These are phyloP conservation scores for Zymoseptoria pseudotritici DNA, from an alignment of 2,329 filamentous ascomycete species.

Conservation along the genomic window DNA sequence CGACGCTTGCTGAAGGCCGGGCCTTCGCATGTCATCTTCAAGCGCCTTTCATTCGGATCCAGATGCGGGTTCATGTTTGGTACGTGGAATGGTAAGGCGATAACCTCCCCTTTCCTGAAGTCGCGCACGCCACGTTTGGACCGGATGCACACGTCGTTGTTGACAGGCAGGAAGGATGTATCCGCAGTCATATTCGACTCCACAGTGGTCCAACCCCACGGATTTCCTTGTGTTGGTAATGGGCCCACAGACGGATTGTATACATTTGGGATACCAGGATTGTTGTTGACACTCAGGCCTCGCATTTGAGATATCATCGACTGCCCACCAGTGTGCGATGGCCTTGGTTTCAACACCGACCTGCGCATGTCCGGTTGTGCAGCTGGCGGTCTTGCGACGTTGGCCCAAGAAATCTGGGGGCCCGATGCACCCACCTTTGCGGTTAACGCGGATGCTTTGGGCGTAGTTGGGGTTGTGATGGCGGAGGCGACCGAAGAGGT, in stretches of 20 bases:
- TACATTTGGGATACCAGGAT: no score
- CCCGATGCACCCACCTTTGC: neutral
- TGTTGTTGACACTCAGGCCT: neutral
- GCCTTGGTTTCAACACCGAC: neutral
- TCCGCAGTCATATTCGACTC: neutral
- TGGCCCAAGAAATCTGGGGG: neutral
- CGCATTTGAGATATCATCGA: neutral
- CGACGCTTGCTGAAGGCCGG: constrained; percentile 13
- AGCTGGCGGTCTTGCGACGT: neutral
- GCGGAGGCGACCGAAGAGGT: neutral
- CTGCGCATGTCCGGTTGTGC: neutral
- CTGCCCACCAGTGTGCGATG: neutral
- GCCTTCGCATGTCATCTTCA: constrained; percentile 5
- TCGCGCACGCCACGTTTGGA: constrained; percentile 4
- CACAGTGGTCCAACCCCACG: neutral
- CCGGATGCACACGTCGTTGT: neutral
- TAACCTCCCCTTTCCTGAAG: constrained; percentile 13
- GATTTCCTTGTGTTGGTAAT: neutral
- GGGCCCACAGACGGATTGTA: neutral
- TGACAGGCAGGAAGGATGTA: neutral
- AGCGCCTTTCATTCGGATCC: neutral
- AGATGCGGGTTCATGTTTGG: constrained; percentile 14
- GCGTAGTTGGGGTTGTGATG: neutral
- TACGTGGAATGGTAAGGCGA: constrained; percentile 12
- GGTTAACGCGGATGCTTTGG: no score